A percentile compares a stretch with the other conserved stretches of the same genome.
Evolutionary conservation across 108 stramenopile species (phyloP).

Genomic region (Skeletonema potamos): DNA sequence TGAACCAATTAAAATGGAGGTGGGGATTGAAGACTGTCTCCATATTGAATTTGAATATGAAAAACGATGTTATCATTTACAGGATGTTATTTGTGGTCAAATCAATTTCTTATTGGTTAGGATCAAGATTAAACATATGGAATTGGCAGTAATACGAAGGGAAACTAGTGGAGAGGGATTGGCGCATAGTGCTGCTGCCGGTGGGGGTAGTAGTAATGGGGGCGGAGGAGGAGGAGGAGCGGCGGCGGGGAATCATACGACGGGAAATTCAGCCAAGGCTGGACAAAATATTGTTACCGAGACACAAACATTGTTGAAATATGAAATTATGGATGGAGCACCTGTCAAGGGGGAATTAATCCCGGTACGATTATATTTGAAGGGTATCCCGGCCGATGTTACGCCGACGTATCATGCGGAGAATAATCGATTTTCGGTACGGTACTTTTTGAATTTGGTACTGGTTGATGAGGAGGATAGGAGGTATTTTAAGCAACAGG

Average conservation of each 20-base stretch:
- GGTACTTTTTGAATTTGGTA: slow-evolving; percentile 98
- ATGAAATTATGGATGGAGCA: slow-evolving; percentile 99
- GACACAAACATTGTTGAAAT: slow-evolving; percentile 96
- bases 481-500: slow-evolving; percentile 99
- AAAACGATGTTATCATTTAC: slow-evolving; percentile 86
- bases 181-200: slow-evolving; percentile 40
- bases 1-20: slow-evolving; percentile 97
- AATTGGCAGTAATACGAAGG: slow-evolving; percentile 95
- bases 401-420: slow-evolving; percentile 96
- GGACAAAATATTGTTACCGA: slow-evolving; percentile 88
- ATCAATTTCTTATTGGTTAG: slow-evolving; percentile 97
- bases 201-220: slow-evolving; percentile 1
- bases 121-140: slow-evolving; percentile 99
- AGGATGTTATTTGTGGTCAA: slow-evolving; percentile 95
- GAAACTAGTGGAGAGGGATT: slow-evolving; percentile 92
- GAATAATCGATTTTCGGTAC: slow-evolving; percentile 94
- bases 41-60: slow-evolving; percentile 99
- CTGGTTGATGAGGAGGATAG: slow-evolving; percentile 99
- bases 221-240: not conserved
- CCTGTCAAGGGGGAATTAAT: slow-evolving; percentile 93
- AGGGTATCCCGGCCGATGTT: slow-evolving; percentile 94
- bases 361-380: slow-evolving; percentile 82
- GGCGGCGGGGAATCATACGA: not conserved
- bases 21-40: slow-evolving; percentile 99
- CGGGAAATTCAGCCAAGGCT: slow-evolving; percentile 26